phyloP scores from a whole-genome alignment of 768 basidiomycete species.

The Boletus bicolor region DNA sequence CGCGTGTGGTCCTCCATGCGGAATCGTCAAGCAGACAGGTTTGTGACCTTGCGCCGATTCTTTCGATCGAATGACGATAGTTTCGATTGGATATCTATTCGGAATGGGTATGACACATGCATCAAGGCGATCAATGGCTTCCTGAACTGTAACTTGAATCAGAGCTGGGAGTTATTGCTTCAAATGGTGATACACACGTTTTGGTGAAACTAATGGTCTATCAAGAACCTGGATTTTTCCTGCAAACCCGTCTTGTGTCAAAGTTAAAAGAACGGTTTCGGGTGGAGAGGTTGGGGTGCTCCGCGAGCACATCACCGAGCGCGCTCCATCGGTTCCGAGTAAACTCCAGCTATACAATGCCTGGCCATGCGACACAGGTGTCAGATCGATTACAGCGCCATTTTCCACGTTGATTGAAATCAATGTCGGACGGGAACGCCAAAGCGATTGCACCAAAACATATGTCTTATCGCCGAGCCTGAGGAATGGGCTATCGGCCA shows the following conservation, averaged over 20 bases:
- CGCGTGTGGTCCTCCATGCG: slow-evolving; percentile 66
- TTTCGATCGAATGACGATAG: slow-evolving; percentile 46
- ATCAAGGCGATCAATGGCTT: slow-evolving; percentile 39
- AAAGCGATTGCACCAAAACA: slow-evolving; percentile 44
- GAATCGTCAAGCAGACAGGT: slow-evolving; percentile 48
- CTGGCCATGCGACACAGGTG: slow-evolving; percentile 9
- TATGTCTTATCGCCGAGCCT: slow-evolving; percentile 8
- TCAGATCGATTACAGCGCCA: slow-evolving; percentile 39
- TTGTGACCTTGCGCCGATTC: slow-evolving; percentile 14
- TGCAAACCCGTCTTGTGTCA: slow-evolving; percentile 22
- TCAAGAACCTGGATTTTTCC: slow-evolving; percentile 42
- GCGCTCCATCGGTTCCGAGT: slow-evolving; percentile 44
- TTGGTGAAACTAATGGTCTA: slow-evolving; percentile 36
- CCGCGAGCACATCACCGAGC: slow-evolving; percentile 44
- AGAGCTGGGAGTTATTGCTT: background rate
- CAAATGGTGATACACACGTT: slow-evolving; percentile 32
- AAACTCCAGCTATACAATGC: slow-evolving; percentile 53
- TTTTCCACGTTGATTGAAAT: slow-evolving; percentile 41
- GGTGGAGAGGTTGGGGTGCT: slow-evolving; percentile 48
- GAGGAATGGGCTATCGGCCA: slow-evolving; percentile 44
- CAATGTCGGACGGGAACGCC: slow-evolving; percentile 53
- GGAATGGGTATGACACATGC: slow-evolving; percentile 50
- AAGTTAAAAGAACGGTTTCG: slow-evolving; percentile 47
- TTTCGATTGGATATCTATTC: slow-evolving; percentile 47
- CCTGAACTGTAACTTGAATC: slow-evolving; percentile 34